These are phyloP conservation scores for Colletotrichum sp. DNA, from an alignment of 2,329 filamentous ascomycete genomes.

Conservation along the genomic window DNA sequence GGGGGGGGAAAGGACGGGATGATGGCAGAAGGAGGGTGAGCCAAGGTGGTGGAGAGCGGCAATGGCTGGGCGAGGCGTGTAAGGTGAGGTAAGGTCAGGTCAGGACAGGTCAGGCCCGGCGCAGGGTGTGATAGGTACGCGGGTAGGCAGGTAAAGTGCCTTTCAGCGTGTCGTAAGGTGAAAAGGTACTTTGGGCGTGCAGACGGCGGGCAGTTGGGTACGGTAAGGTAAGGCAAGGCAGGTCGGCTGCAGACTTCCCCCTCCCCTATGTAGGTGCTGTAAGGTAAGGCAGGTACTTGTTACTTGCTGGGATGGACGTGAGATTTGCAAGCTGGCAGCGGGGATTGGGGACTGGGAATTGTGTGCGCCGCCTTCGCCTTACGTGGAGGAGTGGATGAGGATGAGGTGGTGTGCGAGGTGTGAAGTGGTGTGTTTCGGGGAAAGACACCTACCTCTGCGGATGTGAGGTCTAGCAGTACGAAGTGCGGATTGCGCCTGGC, in stretches of 20 bases:
- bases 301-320: not conserved
- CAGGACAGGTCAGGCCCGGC: not conserved
- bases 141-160: not conserved
- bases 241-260: not conserved
- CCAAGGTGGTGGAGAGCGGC: conserved; percentile 14
- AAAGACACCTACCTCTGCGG: conserved; percentile 15
- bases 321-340: not conserved
- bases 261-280: not conserved
- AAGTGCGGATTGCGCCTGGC: not conserved
- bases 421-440: conserved; percentile 13
- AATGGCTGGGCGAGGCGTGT: conserved; percentile 18
- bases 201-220: not conserved
- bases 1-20: not conserved
- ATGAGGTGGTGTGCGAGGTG: not conserved
- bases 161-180: not conserved
- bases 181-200: not conserved
- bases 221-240: not conserved
- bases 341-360: not conserved
- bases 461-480: not conserved
- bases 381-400: not conserved
- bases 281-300: not conserved
- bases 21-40: conserved; percentile 16
- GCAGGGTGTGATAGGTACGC: not conserved
- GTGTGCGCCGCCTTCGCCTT: not conserved
- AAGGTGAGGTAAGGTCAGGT: conserved; percentile 1